Evolutionary conservation across 2,329 filamentous ascomycete species (phyloP), one percentile per base, ranked within the genome.

Genomic region (Pseudogymnoascus sp.): DNA sequence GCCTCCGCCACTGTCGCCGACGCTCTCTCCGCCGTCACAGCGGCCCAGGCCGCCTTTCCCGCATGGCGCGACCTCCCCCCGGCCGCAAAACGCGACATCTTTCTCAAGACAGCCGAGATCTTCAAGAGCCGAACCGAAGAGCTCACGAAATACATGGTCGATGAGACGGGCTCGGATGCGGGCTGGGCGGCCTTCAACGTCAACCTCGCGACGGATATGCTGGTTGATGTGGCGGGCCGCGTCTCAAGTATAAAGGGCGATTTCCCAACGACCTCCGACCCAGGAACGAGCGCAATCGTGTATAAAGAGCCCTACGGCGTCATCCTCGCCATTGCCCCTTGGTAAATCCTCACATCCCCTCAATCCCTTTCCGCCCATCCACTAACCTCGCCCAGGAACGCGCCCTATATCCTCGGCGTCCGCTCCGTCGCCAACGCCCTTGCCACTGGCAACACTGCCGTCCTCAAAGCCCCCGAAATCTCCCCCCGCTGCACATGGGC

Each of bases 251-350:
- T 76, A 60, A 67, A 73, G 37, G 77, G 73, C 2, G 72, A 69
- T 40, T 71, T 76, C 22, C 76, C 79, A 4, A 70, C 70, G 8
- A 67, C 73, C 1, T 63, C 68, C 2, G 68, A 82, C 14, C 78
- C 83, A 38, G 81, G 79, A 0, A 79, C 80, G 24, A 79, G 76
- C 59, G 89, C 86, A 0, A 78, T 95, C 67, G 77, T 96, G 3
- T 75, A 87, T 66, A 88, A 86, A 71, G 89, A 93, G 75, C 90
- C 91, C 0, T 91, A 85, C 69, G 91, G 91, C 1, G 90, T 95
- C 6, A 81, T 93, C 14, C 77, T 96, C 31, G 87, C 85, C 2
- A 91, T 96, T 73, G 89, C 89, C 2, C 90, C 91, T 8, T 96
- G 91, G 91, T 92, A 78, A 69, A 77, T 68, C 8, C 22, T 1